phyloP scores from a whole-genome alignment of 106 monocot genomes.

The Ottelia alismoides region DNA sequence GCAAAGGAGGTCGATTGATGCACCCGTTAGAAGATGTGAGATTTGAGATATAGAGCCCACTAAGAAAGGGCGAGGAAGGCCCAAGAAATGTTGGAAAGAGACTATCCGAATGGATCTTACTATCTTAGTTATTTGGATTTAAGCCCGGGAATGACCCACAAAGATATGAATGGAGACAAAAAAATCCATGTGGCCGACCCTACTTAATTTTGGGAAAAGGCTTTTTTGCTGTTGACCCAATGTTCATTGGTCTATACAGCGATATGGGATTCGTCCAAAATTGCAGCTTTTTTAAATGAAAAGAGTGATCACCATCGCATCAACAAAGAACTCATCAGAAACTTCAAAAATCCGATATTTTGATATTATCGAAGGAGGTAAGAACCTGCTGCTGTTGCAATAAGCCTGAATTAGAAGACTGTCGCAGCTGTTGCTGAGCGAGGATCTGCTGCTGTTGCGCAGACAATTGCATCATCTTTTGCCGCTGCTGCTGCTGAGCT shows the following conservation, averaged over 20 bases:
- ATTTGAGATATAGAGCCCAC: too few species aligned
- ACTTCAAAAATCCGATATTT: neutral
- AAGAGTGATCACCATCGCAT: neutral
- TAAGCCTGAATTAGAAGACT: conserved; percentile 36
- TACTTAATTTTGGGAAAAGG: too few species aligned
- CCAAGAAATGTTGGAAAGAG: too few species aligned
- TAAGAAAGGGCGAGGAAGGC: too few species aligned
- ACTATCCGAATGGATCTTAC: too few species aligned
- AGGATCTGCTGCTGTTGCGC: conserved; percentile 10
- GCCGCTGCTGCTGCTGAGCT: conserved; percentile 30
- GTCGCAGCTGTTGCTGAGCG: conserved; percentile 7
- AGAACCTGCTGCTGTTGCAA: conserved; percentile 33
- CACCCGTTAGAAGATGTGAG: too few species aligned
- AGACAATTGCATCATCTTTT: conserved; percentile 7
- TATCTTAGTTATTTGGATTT: too few species aligned
- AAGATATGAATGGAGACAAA: too few species aligned
- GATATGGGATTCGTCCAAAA: neutral
- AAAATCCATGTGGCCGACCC: too few species aligned
- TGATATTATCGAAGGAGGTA: neutral
- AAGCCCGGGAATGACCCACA: too few species aligned
- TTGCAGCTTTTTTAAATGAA: neutral
- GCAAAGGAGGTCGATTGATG: too few species aligned
- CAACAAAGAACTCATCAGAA: neutral
- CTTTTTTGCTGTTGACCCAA: neutral
- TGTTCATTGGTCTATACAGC: neutral